These are phyloP conservation scores for Alternaria angustiovoidea DNA, from an alignment of 2,329 filamentous ascomycete genomes.

Conservation along the genomic window DNA sequence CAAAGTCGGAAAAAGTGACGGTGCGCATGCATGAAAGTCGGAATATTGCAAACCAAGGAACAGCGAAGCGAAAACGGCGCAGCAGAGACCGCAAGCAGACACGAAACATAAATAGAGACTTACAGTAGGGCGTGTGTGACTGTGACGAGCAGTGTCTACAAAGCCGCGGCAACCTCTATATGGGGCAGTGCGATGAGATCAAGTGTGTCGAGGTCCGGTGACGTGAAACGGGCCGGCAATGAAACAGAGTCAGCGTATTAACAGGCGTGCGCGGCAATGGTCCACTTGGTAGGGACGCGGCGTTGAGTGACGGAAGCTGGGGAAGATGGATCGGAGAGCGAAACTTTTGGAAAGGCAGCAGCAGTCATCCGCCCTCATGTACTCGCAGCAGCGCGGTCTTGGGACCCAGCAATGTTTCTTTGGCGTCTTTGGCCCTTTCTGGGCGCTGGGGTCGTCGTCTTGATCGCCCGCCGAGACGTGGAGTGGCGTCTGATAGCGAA, in stretches of 20 bases:
- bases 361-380: conserved; percentile 36
- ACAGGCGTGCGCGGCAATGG: conserved; percentile 20
- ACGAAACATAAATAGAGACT: conserved; percentile 13
- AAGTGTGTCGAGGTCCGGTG: conserved; percentile 12
- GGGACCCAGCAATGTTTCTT: conserved; percentile 31
- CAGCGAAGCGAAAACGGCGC: neutral
- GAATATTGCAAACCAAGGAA: neutral
- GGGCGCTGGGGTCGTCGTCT: conserved; percentile 37
- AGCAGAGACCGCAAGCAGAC: conserved; percentile 1
- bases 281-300: conserved; percentile 1
- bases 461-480: conserved; percentile 49
- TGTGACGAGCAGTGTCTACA: conserved; percentile 14
- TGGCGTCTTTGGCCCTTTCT: conserved; percentile 35
- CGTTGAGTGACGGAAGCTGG: conserved; percentile 1
- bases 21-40: conserved; percentile 7
- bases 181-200: conserved; percentile 11
- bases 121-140: conserved; percentile 20
- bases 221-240: conserved; percentile 34
- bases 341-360: conserved; percentile 28
- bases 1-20: conserved; percentile 2
- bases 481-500: conserved; percentile 48
- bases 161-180: conserved; percentile 7
- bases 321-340: conserved; percentile 12
- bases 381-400: conserved; percentile 20
- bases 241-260: conserved; percentile 25